Base-by-base conservation (phyloP, 139 green algal genomes). In the Penium margaritaceum region DNA sequence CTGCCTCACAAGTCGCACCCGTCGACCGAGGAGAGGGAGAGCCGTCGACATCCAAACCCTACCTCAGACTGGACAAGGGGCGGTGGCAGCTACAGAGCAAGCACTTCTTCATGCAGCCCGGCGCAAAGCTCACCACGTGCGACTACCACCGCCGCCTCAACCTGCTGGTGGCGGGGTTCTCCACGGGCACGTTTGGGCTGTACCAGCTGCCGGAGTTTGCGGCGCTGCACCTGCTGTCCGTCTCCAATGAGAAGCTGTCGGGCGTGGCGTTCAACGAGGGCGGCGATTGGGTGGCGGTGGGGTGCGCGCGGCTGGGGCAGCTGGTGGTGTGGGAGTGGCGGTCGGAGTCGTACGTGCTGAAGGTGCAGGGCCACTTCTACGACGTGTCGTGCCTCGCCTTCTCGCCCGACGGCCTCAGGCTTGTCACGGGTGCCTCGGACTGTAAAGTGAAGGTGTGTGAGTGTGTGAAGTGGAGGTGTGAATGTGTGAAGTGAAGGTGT, bases 281-380 rank as follows among this genome's bases (percentile, higher is more conserved):
- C 21, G 92, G 92, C 2, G 91, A 96, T 69, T 97, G 92, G 93
- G 27, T 82, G 30, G 75, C 70, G 27, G 24, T 82, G 47, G 75
- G 70, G 17, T 82, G 86, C 43, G 89, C 90, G 5, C 76, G 76
- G 47, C 86, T 97, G 54, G 94, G 94, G 4, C 94, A 98, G 88
- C 83, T 98, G 85, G 85, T 98, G 74, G 94, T 98, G 47, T 98
- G 94, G 94, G 94, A 98, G 77, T 98, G 94, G 94, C 85, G 89
- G 38, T 89, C 79, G 21, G 94, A 98, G 84, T 92, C 79, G 29
- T 97, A 98, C 74, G 89, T 96, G 41, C 80, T 96, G 14, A 92
- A 89, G 81, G 90, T 96, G 82, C 86, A 91, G 66, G 92, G 94
- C 5, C 94, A 98, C 81, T 87, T 81, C 58, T 92, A 89, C 67